These are phyloP conservation scores for Leavenworthia alabamica DNA, from an alignment of 345 rosid species.

Conservation along the genomic window DNA sequence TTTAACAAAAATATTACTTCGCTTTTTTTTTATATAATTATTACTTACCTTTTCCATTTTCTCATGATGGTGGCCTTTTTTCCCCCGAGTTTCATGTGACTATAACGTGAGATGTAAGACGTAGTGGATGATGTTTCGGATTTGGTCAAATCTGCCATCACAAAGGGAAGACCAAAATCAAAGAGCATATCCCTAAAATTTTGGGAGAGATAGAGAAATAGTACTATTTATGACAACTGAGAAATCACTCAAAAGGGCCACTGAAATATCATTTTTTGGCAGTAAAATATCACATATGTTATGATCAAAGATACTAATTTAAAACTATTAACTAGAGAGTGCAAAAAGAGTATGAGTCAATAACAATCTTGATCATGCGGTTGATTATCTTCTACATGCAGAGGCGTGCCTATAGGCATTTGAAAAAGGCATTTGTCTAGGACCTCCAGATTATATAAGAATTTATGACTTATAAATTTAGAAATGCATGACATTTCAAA, in stretches of 20 bases:
- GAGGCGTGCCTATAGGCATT: no score
- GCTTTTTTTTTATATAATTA: no score
- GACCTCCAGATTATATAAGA: no score
- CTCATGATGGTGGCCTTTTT: constrained; percentile 18
- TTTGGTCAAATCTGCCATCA: constrained; percentile 23
- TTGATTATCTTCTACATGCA: constrained; percentile 14
- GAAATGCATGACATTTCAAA: no score
- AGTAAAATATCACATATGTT: no score
- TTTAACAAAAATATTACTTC: neutral
- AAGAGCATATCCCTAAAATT: neutral
- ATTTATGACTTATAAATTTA: no score
- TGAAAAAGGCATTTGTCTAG: no score
- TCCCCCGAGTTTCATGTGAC: constrained; percentile 13
- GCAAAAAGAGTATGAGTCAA: neutral
- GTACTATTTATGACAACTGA: neutral
- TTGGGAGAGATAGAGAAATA: neutral
- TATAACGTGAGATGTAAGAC: constrained; percentile 5
- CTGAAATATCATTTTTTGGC: neutral
- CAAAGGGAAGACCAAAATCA: constrained; percentile 16
- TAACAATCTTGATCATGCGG: constrained; percentile 10
- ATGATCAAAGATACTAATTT: no score
- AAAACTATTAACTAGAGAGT: neutral
- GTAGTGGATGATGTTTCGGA: constrained; percentile 14
- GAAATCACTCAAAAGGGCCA: neutral
- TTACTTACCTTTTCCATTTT: neutral